Conservation (phyloP, 2,329 filamentous ascomycete genomes). For the Pseudopyrenochaeta lycopersici region DNA sequence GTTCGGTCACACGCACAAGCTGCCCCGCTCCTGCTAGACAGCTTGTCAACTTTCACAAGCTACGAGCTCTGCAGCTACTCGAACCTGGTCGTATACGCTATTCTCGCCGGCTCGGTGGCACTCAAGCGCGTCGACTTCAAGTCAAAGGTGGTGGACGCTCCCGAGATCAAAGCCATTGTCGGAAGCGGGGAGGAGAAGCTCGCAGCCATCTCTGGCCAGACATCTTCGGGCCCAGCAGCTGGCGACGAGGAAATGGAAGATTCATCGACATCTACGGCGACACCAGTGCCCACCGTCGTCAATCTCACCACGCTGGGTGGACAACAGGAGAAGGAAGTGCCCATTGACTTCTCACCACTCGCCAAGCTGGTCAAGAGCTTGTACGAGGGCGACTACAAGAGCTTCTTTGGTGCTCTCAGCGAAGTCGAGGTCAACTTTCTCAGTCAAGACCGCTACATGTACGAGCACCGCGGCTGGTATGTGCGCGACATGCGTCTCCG, state of each 20-base stretch:
- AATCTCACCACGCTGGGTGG: slow-evolving; percentile 89
- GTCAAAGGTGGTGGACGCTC: slow-evolving; percentile 96
- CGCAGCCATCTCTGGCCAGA: slow-evolving; percentile 78
- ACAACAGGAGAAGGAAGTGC: slow-evolving; percentile 79
- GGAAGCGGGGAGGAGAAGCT: slow-evolving; percentile 90
- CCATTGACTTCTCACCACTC: slow-evolving; percentile 88
- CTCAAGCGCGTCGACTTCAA: slow-evolving; percentile 99
- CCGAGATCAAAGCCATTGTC: slow-evolving; percentile 96
- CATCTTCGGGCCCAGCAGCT: slow-evolving; percentile 82
- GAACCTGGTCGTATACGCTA: slow-evolving; percentile 91
- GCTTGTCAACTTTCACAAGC: slow-evolving; percentile 96
- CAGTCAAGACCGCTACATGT: slow-evolving; percentile 90
- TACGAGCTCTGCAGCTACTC: slow-evolving; percentile 99
- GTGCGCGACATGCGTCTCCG: slow-evolving; percentile 97
- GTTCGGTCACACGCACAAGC: slow-evolving; percentile 89
- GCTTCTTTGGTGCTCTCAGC: slow-evolving; percentile 89
- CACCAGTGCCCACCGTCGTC: slow-evolving; percentile 73
- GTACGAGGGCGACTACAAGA: slow-evolving; percentile 93
- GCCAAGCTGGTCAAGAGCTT: slow-evolving; percentile 88
- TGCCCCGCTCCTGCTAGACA: slow-evolving; percentile 93
- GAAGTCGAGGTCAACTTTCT: slow-evolving; percentile 94
- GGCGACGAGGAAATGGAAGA: slow-evolving; percentile 79
- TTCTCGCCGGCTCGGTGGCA: slow-evolving; percentile 91
- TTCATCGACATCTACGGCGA: slow-evolving; percentile 57
- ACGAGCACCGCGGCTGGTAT: slow-evolving; percentile 96